phyloP scores from a whole-genome alignment of 441 rosid genomes.

The Melastoma candidum region DNA sequence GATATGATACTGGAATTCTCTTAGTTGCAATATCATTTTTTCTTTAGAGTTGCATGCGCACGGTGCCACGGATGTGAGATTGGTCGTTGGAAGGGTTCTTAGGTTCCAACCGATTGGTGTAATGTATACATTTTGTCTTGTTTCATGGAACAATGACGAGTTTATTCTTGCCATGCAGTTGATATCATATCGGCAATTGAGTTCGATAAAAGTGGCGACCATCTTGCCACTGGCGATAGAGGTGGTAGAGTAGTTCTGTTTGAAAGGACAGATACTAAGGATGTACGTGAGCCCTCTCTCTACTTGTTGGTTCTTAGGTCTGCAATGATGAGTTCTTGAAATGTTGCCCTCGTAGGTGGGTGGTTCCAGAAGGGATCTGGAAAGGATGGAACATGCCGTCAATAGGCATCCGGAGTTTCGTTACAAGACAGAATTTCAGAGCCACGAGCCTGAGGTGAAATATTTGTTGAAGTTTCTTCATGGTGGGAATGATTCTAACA shows the following conservation, averaged over 20 bases:
- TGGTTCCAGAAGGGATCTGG: conserved; percentile 61
- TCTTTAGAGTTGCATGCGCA: too few relatives aligned
- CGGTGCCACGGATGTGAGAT: too few relatives aligned
- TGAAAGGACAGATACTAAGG: conserved; percentile 56
- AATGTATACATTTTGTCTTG: too few relatives aligned
- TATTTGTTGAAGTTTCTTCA: conserved; percentile 1
- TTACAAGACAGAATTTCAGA: conserved; percentile 94
- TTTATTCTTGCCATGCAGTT: conserved; percentile 29
- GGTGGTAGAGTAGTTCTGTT: conserved; percentile 67
- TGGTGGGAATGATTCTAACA: conserved; percentile 4
- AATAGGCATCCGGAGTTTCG: conserved; percentile 86
- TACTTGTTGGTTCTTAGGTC: not conserved
- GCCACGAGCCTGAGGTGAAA: conserved; percentile 93
- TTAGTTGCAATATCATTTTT: too few relatives aligned
- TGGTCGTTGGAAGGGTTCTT: too few relatives aligned
- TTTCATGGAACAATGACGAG: too few relatives aligned
- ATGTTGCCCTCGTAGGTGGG: conserved; percentile 15
- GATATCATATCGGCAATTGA: conserved; percentile 73
- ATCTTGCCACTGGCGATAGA: conserved; percentile 78
- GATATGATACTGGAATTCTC: too few relatives aligned
- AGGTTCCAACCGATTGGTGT: too few relatives aligned
- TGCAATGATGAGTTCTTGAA: conserved; percentile 4
- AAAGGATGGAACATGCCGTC: conserved; percentile 50
- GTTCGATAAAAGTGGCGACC: conserved; percentile 61
- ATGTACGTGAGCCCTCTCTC: conserved; percentile 26